Conservation (phyloP, 768 basidiomycete genomes). For the Leucocoprinus leucothites region DNA sequence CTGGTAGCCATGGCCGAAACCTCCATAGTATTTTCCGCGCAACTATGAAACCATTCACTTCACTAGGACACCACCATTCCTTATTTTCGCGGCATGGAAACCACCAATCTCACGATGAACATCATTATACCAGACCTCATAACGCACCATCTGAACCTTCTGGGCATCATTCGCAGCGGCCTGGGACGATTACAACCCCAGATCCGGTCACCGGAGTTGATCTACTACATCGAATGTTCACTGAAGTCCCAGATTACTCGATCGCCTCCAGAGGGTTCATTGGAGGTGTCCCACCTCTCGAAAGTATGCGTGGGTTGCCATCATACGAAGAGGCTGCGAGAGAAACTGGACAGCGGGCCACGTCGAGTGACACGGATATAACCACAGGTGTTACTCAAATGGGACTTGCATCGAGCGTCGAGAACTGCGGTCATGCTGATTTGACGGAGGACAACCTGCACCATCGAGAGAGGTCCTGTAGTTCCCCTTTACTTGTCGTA, state of each 20-base stretch:
- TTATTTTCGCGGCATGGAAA: neutral
- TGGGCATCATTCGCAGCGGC: neutral
- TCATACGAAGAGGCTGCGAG: conserved; percentile 74
- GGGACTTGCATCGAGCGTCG: no score
- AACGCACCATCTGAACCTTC: neutral
- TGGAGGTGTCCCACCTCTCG: conserved; percentile 76
- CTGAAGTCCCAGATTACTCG: conserved; percentile 82
- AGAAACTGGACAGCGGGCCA: neutral
- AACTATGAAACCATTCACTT: conserved; percentile 62
- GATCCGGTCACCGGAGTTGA: conserved; percentile 15
- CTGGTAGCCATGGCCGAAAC: conserved; percentile 43
- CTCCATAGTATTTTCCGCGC: conserved; percentile 50
- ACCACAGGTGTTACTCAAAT: neutral
- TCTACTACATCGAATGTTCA: conserved; percentile 61
- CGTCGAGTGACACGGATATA: neutral
- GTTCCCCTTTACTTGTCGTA: no score
- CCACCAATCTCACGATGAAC: neutral
- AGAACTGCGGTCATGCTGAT: no score
- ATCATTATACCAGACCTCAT: neutral
- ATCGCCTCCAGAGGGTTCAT: conserved; percentile 85
- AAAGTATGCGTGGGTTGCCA: conserved; percentile 74
- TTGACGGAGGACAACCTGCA: no score
- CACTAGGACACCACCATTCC: conserved; percentile 25
- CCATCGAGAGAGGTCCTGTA: no score
- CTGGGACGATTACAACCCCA: conserved; percentile 6